phyloP scores from a whole-genome alignment of 2,329 filamentous ascomycete species.

The Nemania sp. region DNA sequence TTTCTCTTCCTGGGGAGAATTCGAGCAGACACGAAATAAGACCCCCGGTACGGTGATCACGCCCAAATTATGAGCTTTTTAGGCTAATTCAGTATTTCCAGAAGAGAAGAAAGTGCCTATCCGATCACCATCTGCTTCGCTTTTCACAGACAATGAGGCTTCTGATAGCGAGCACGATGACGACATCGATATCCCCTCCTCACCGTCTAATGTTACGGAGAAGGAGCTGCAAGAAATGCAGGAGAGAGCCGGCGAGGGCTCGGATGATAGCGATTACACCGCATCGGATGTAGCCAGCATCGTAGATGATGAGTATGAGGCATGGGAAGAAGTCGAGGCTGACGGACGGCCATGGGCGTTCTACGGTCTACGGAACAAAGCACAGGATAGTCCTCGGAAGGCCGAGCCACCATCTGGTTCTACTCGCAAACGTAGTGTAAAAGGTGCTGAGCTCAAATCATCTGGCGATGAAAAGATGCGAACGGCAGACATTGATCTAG shows the following conservation, averaged over 20 bases:
- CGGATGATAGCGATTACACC: slow-evolving; percentile 35
- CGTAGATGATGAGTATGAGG: slow-evolving; percentile 20
- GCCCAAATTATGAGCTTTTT: background rate
- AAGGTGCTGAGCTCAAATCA: background rate
- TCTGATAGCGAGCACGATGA: slow-evolving; percentile 4
- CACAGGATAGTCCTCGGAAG: background rate
- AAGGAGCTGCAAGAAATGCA: slow-evolving; percentile 22
- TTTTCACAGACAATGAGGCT: background rate
- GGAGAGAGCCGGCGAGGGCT: slow-evolving; percentile 32
- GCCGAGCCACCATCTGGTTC: background rate
- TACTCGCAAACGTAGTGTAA: background rate
- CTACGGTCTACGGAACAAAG: slow-evolving; percentile 26
- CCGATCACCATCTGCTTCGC: background rate
- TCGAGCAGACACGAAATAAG: slow-evolving; percentile 24
- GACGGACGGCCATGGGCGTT: slow-evolving; percentile 30
- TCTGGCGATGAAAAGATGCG: slow-evolving; percentile 9
- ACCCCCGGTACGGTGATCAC: slow-evolving; percentile 19
- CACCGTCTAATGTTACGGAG: slow-evolving; percentile 21
- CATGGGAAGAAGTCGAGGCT: slow-evolving; percentile 16
- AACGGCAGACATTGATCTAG: too few species aligned
- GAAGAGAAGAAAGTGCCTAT: background rate
- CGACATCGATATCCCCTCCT: slow-evolving; percentile 1
- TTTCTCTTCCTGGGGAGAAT: slow-evolving; percentile 32
- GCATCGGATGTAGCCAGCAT: slow-evolving; percentile 24
- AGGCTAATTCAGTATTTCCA: background rate